Percentiles rank a stretch among this genome's conserved stretches.
Evolutionary conservation across 768 basidiomycete species (phyloP).

Genomic region (Myochromella boudieri): DNA sequence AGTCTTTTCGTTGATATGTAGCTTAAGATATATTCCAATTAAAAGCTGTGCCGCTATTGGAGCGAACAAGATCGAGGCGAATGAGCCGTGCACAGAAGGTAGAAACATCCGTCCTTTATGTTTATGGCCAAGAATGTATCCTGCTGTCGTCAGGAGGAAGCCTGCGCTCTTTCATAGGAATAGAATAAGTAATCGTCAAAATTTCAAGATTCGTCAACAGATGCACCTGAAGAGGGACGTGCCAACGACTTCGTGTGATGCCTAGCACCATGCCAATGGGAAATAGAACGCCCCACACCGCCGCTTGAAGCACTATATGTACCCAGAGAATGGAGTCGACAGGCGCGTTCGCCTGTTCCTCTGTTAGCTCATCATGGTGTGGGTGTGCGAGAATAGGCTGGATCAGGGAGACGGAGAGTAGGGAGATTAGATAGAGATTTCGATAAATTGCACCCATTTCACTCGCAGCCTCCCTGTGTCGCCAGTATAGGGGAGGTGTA

Average conservation of each 20-base stretch:
- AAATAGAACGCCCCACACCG: constrained; percentile 85
- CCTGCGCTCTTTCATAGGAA: constrained; percentile 59
- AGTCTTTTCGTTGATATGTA: constrained; percentile 82
- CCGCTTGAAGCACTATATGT: constrained; percentile 76
- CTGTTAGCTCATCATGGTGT: constrained; percentile 62
- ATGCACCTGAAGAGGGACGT: constrained; percentile 82
- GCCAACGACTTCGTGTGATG: constrained; percentile 80
- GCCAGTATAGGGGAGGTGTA: constrained; percentile 8
- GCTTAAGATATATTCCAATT: constrained; percentile 87
- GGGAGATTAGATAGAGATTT: constrained; percentile 8
- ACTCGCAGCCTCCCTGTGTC: neutral
- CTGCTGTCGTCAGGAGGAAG: constrained; percentile 66
- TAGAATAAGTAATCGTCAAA: neutral
- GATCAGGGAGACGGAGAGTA: constrained; percentile 7
- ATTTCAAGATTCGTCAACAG: neutral
- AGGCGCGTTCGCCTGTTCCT: constrained; percentile 63
- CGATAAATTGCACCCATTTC: constrained; percentile 6
- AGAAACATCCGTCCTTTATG: constrained; percentile 82
- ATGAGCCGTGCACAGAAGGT: constrained; percentile 67
- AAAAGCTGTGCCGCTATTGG: constrained; percentile 66
- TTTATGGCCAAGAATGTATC: constrained; percentile 83
- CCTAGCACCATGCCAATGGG: constrained; percentile 83
- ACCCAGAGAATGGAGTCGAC: constrained; percentile 80
- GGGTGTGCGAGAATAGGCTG: constrained; percentile 47
- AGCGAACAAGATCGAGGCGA: constrained; percentile 63